These are phyloP conservation scores for Protomyces arabidopsidicola DNA, from an alignment of 1,139 yeast genomes.

Conservation along the genomic window DNA sequence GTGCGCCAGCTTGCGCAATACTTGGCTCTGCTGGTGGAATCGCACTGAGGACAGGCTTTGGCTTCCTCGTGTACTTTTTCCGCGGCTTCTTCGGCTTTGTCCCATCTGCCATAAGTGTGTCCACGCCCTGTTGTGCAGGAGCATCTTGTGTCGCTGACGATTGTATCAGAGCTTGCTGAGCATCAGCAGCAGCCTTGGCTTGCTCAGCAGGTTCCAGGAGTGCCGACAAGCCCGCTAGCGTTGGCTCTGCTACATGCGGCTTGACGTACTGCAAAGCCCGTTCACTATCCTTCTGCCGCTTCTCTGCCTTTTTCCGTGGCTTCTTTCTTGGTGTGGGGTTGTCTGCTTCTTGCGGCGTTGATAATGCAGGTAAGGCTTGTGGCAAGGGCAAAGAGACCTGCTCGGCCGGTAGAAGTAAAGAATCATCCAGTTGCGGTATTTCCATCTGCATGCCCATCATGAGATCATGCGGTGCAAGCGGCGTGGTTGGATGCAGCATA, in stretches of 20 bases:
- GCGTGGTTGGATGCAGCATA: conserved; percentile 2
- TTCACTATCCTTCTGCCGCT: not conserved
- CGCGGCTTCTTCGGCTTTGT: not conserved
- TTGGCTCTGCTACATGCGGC: not conserved
- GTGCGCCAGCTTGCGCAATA: not conserved
- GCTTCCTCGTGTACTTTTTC: not conserved
- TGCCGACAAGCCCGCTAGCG: not conserved
- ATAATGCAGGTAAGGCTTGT: not conserved
- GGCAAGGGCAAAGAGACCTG: not conserved
- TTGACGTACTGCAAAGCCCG: not conserved
- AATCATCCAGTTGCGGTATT: not conserved
- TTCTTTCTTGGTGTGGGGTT: not conserved
- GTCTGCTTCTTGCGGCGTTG: not conserved
- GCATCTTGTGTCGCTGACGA: not conserved
- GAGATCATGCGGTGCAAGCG: conserved; percentile 24
- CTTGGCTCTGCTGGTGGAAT: not conserved
- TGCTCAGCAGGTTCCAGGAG: not conserved
- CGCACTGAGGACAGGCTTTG: not conserved
- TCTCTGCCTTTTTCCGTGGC: not conserved
- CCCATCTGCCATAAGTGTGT: not conserved
- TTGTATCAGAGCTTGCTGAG: not conserved
- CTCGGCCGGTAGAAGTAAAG: not conserved
- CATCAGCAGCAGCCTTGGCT: not conserved
- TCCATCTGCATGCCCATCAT: conserved; percentile 6
- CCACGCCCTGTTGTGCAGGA: not conserved